Base-by-base conservation (phyloP, 805 yeast species). In the Wickerhamomyces chambardii region DNA sequence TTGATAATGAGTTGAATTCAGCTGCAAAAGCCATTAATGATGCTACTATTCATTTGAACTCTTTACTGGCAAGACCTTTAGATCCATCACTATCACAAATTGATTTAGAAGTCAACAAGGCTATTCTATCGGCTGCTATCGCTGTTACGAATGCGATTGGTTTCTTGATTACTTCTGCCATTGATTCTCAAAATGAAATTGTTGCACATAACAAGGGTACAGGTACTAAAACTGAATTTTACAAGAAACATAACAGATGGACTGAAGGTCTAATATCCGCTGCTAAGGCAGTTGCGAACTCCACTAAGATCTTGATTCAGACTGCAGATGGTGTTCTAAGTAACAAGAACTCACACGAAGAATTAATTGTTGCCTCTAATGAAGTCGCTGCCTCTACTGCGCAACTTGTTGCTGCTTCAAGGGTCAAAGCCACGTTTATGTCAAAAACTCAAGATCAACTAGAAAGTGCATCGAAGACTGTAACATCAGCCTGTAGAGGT, bases 331-430 rank as follows among this genome's bases (percentile, higher is more conserved):
- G 94, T 15, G 85, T 84, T 15, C 61, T 86, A 28, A 66, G 70
- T 34, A 68, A 69, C 2, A 55, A 57, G n/a, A 78, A 78, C 44
- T 63, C 84, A 0, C 85, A 78, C 37, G 95, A 86, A 53, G 84
- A 85, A 59, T 70, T 86, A 40, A 82, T 86, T 46, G 95, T 86
- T 18, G 90, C 95, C 0, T 85, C 94, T 2, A 84, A 84, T 48
- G 95, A 86, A 54, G 95, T 86, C 8, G 89, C 95, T 2, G 87
- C 95, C 0, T 80, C 95, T 0, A 86, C 95, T 1, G 94, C 90
- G 3, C 96, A 86, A 62, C 68, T 86, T 35, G 96, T 86, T 6
- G 89, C 95, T 6, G 92, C 95, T 1, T 80, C 95, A 1, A 70
- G 95, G 46, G 95, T 84, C 17, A 85, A 85, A 55, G 86, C 94